These are phyloP conservation scores for Cadophora sp. DNA, from an alignment of 2,329 filamentous ascomycete genomes.

Conservation along the genomic window DNA sequence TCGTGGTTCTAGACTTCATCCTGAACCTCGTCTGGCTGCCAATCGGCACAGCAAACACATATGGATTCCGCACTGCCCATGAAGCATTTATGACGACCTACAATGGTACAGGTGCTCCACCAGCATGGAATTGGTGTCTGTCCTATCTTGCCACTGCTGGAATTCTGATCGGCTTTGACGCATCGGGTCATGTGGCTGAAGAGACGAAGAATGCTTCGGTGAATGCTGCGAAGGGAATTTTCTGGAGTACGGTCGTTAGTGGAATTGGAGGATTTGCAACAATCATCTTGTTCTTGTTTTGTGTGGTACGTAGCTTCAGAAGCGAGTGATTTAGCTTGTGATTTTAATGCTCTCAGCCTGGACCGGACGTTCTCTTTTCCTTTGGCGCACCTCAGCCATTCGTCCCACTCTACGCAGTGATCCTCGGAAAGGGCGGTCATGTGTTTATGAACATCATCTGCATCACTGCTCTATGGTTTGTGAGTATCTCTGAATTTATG, in stretches of 20 bases:
- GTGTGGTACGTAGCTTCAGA: conserved; percentile 49
- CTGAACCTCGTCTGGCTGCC: conserved; percentile 67
- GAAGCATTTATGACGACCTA: conserved; percentile 67
- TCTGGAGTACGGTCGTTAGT: conserved; percentile 64
- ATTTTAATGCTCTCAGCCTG: conserved; percentile 48
- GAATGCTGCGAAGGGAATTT: conserved; percentile 64
- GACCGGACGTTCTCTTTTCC: conserved; percentile 57
- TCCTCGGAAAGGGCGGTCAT: conserved; percentile 61
- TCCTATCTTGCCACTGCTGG: conserved; percentile 66
- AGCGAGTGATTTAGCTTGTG: background rate
- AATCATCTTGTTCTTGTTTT: conserved; percentile 66
- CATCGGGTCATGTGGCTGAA: conserved; percentile 65
- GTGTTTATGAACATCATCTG: conserved; percentile 68
- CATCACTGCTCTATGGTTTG: conserved; percentile 57
- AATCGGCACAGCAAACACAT: conserved; percentile 60
- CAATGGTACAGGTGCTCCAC: conserved; percentile 61
- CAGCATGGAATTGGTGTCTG: conserved; percentile 68
- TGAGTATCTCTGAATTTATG: conserved; percentile 42
- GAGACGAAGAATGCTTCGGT: conserved; percentile 64
- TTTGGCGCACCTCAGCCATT: conserved; percentile 64
- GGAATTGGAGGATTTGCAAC: conserved; percentile 60
- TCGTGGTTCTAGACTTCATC: conserved; percentile 63
- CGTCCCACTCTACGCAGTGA: conserved; percentile 61
- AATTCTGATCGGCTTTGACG: conserved; percentile 66
- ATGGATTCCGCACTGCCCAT: conserved; percentile 63